Percentiles rank a stretch among this genome's conserved stretches.
These are phyloP conservation scores for Phytopythium chamaehyphon DNA, from an alignment of 352 stramenopile genomes.

Conservation along the genomic window DNA sequence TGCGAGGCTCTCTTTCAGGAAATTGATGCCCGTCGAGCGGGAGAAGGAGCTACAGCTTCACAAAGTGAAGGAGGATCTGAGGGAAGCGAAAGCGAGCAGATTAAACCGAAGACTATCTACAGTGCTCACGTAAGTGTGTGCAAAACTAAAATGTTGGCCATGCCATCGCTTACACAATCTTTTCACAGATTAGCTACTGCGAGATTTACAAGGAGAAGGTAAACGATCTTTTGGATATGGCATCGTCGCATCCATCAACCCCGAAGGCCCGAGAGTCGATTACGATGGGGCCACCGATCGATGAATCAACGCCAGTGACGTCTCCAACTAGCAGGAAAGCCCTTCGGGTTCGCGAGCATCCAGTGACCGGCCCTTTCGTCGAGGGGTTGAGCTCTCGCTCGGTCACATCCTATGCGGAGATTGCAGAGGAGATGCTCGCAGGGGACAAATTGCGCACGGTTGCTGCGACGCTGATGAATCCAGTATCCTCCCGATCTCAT, in stretches of 20 bases:
- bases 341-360: slow-evolving; percentile 79
- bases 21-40: slow-evolving; percentile 42
- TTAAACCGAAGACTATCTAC: slow-evolving; percentile 35
- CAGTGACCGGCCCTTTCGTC: slow-evolving; percentile 80
- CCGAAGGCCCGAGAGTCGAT: slow-evolving; percentile 23
- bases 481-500: slow-evolving; percentile 93
- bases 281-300: slow-evolving; percentile 13
- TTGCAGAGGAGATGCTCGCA: slow-evolving; percentile 67
- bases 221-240: slow-evolving; percentile 66
- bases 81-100: too few species aligned
- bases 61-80: slow-evolving; percentile 4
- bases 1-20: slow-evolving; percentile 74
- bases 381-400: slow-evolving; percentile 65
- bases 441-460: slow-evolving; percentile 95
- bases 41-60: slow-evolving; percentile 10
- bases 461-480: slow-evolving; percentile 96
- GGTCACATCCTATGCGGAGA: slow-evolving; percentile 78
- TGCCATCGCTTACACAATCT: slow-evolving; percentile 1
- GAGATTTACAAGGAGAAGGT: slow-evolving; percentile 90
- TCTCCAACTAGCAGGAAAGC: slow-evolving; percentile 11
- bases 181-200: slow-evolving; percentile 48
- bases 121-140: slow-evolving; percentile 22
- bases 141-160: not conserved
- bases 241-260: not conserved
- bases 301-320: slow-evolving; percentile 4